Conservation (phyloP, 345 rosid genomes). For the Salix dunnii region DNA sequence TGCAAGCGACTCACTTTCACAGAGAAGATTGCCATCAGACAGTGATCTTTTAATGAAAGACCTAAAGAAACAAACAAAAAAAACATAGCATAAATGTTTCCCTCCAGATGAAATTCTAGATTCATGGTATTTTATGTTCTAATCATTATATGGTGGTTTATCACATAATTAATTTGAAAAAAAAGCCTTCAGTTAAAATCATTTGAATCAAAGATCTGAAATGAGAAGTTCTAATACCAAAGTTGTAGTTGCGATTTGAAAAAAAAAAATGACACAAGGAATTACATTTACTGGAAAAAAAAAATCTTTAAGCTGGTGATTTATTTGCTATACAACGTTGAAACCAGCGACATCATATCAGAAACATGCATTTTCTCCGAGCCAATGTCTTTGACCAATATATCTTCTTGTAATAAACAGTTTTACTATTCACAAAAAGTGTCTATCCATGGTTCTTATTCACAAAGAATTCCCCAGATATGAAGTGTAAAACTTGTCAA, state of each 20-base stretch:
- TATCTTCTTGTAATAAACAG: background rate
- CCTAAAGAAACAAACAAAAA: conserved; percentile 32
- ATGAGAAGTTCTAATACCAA: background rate
- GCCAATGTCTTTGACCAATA: background rate
- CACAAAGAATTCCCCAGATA: background rate
- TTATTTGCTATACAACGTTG: background rate
- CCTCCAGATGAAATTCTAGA: background rate
- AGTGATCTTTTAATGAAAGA: conserved; percentile 63
- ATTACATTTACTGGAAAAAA: background rate
- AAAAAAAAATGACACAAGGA: background rate
- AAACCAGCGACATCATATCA: background rate
- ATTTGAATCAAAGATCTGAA: background rate
- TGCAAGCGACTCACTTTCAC: conserved; percentile 40
- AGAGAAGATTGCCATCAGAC: conserved; percentile 72
- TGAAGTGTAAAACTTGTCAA: background rate
- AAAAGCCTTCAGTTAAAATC: background rate
- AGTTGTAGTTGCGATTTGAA: background rate
- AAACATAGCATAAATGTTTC: background rate
- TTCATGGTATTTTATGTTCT: background rate
- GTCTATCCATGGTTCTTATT: background rate
- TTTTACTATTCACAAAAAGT: background rate
- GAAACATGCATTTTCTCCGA: background rate
- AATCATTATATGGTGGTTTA: background rate
- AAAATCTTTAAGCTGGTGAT: background rate
- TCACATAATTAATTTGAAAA: background rate